Evolutionary conservation across 495 filamentous ascomycete species (phyloP).

Genomic region (Tetracladium setigerum): DNA sequence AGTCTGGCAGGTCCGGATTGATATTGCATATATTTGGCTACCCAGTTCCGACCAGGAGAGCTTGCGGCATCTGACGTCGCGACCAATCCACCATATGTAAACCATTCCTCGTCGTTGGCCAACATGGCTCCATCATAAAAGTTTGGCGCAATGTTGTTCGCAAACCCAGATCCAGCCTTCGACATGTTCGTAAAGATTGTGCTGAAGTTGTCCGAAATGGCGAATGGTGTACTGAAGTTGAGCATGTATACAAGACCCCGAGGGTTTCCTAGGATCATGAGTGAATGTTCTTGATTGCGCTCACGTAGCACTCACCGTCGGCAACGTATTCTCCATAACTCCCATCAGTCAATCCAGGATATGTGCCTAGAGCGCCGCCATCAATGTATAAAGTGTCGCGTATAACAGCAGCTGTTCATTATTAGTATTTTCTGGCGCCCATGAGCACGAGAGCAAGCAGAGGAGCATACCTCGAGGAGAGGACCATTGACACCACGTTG

Average conservation of each 20-base stretch:
- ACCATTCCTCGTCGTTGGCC: conserved; percentile 54
- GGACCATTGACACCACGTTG: conserved; percentile 52
- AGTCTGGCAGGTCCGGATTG: conserved; percentile 34
- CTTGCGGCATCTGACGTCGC: conserved; percentile 10
- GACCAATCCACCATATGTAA: conserved; percentile 41
- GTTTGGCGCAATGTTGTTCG: conserved; percentile 51
- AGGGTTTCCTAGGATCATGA: conserved; percentile 29
- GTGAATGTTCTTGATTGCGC: not conserved
- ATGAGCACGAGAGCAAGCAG: not conserved
- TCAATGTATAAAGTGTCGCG: conserved; percentile 63
- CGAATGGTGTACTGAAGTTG: conserved; percentile 53
- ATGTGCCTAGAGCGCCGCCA: conserved; percentile 50
- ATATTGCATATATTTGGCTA: conserved; percentile 44
- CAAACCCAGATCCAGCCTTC: conserved; percentile 32
- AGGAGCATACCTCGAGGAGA: conserved; percentile 37
- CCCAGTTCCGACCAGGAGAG: conserved; percentile 27
- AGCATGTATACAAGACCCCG: conserved; percentile 43
- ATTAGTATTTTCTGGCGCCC: not conserved
- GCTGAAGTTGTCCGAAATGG: conserved; percentile 44
- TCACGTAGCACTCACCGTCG: conserved; percentile 29
- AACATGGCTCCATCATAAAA: conserved; percentile 59
- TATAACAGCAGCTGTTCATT: conserved; percentile 44
- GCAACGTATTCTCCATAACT: not conserved
- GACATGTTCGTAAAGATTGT: conserved; percentile 37
- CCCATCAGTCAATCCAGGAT: conserved; percentile 35